These are phyloP conservation scores for Schwanniomyces yamadae DNA, from an alignment of 805 yeast species.

Conservation along the genomic window DNA sequence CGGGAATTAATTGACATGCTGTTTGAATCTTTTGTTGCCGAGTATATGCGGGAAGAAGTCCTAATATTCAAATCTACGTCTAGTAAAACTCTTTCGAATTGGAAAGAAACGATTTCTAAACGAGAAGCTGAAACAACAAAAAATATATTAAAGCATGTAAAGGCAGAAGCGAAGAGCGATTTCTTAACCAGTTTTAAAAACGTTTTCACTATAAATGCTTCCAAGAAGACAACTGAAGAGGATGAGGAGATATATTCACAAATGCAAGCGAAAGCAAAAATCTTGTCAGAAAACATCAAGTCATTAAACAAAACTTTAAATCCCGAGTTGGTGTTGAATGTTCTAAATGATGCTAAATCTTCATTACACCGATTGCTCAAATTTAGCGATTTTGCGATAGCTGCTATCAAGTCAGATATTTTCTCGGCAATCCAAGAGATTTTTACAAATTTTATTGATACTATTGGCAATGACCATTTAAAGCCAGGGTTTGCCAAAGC, in stretches of 20 bases:
- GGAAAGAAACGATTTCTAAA: constrained; percentile 37
- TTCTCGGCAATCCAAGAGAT: constrained; percentile 52
- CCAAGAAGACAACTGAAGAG: constrained; percentile 14
- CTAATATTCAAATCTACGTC: constrained; percentile 24
- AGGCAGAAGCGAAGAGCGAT: constrained; percentile 52
- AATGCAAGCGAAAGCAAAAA: constrained; percentile 76
- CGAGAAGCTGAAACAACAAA: constrained; percentile 50
- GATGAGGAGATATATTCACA: constrained; percentile 48
- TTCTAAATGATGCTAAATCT: constrained; percentile 66
- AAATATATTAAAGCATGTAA: constrained; percentile 48
- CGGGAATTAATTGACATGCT: constrained; percentile 41
- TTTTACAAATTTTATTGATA: constrained; percentile 62
- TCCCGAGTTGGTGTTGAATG: constrained; percentile 71
- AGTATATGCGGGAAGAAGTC: constrained; percentile 39
- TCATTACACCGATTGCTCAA: constrained; percentile 57
- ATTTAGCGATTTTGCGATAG: constrained; percentile 34
- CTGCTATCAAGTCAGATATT: constrained; percentile 30
- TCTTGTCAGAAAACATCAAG: constrained; percentile 71
- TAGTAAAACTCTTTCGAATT: constrained; percentile 23
- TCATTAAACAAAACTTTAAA: constrained; percentile 76
- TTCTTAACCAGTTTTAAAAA: constrained; percentile 63
- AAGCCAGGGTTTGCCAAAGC: constrained; percentile 84
- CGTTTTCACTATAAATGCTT: constrained; percentile 47
- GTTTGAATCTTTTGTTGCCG: constrained; percentile 40
- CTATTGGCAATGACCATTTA: constrained; percentile 73